Conservation (phyloP, 192 early-diverging fungal genomes). For the Gamsiella multidivaricata region DNA sequence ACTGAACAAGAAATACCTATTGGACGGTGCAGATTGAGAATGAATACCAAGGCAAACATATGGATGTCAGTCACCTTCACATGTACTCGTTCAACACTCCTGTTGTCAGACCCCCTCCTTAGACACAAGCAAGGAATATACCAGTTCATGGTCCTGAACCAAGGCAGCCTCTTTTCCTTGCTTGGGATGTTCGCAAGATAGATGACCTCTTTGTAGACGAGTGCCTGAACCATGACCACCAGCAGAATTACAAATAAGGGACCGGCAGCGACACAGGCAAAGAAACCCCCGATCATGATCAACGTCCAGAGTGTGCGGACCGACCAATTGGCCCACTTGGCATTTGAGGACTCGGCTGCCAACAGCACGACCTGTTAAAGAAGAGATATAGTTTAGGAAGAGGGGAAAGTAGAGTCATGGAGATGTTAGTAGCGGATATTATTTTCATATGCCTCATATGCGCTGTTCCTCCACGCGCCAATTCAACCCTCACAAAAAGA, state of each 20-base stretch:
- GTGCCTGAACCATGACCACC: conserved; percentile 83
- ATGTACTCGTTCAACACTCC: background rate
- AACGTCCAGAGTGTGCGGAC: conserved; percentile 87
- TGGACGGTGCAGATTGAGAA: too few species aligned
- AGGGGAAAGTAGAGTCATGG: background rate
- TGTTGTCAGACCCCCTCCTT: too few species aligned
- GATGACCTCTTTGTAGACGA: conserved; percentile 95
- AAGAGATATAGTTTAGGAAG: background rate
- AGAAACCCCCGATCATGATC: conserved; percentile 90
- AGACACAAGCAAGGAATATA: too few species aligned
- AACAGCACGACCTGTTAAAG: conserved; percentile 52
- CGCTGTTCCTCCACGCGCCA: too few species aligned
- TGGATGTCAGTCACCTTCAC: too few species aligned
- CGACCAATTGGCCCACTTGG: conserved; percentile 84
- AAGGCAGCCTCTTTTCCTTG: conserved; percentile 86
- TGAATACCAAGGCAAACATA: too few species aligned
- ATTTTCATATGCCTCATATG: background rate
- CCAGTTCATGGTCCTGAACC: conserved; percentile 92
- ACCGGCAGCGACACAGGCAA: conserved; percentile 77
- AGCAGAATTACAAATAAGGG: conserved; percentile 85
- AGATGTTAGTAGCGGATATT: background rate
- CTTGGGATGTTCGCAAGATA: conserved; percentile 83
- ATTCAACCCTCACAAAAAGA: too few species aligned
- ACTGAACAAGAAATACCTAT: conserved; percentile 86
- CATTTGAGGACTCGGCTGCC: conserved; percentile 56